A percentile compares a stretch with the other conserved stretches of the same genome.
These are phyloP conservation scores for Cyclotella baltica DNA, from an alignment of 108 stramenopile species.

Conservation along the genomic window DNA sequence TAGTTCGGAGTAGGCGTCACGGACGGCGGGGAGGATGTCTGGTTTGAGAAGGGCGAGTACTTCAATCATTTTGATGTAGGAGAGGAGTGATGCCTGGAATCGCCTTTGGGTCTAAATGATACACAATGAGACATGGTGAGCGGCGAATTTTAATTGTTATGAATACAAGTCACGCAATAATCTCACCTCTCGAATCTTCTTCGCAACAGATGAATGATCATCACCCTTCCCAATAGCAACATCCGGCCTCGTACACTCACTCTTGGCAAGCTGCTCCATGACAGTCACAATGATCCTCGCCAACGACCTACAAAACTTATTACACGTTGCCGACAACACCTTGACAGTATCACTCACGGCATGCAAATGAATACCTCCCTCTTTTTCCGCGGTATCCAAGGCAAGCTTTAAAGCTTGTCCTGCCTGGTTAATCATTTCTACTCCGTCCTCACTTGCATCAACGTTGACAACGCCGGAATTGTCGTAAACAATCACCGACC, in stretches of 20 bases:
- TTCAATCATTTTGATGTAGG: conserved; percentile 88
- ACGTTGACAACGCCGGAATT: conserved; percentile 73
- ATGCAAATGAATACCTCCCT: conserved; percentile 84
- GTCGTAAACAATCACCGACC: conserved; percentile 75
- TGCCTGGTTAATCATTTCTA: conserved; percentile 79
- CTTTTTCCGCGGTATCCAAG: conserved; percentile 75
- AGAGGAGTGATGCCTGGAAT: conserved; percentile 87
- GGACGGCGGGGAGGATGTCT: conserved; percentile 79
- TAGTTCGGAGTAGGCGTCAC: conserved; percentile 86
- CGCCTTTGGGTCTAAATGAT: conserved; percentile 68
- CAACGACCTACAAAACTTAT: conserved; percentile 77
- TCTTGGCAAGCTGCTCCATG: conserved; percentile 85
- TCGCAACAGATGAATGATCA: conserved; percentile 83
- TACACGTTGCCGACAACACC: conserved; percentile 58
- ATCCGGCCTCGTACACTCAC: conserved; percentile 62
- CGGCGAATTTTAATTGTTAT: background rate
- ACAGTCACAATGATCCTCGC: conserved; percentile 87
- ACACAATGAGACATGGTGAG: background rate
- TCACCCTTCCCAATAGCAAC: conserved; percentile 79
- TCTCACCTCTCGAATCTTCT: conserved; percentile 82
- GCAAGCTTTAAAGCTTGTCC: conserved; percentile 83
- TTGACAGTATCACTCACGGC: conserved; percentile 84
- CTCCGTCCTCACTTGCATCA: conserved; percentile 79
- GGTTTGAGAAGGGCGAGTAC: conserved; percentile 84
- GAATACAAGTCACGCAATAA: background rate